Conservation (phyloP, 805 yeast genomes). For the Blastobotrys terrestris region DNA sequence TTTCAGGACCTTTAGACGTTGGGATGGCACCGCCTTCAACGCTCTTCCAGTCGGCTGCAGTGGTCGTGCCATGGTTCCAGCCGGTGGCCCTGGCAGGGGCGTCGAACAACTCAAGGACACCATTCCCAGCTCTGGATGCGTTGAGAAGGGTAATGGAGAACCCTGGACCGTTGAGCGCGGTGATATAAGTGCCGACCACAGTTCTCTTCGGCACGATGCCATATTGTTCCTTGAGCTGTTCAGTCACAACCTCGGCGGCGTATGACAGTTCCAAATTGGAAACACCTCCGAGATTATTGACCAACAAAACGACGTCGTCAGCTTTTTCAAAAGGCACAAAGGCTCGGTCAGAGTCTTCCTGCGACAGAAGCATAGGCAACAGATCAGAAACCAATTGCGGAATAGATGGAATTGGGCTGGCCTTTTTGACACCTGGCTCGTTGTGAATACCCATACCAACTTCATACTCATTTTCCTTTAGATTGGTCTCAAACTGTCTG, state of each 20-base stretch:
- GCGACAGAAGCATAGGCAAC: constrained; percentile 57
- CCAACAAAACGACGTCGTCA: constrained; percentile 61
- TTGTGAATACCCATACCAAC: constrained; percentile 95
- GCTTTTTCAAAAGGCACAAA: constrained; percentile 59
- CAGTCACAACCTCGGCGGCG: constrained; percentile 55
- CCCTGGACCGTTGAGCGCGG: constrained; percentile 90
- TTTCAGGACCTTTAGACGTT: constrained; percentile 22
- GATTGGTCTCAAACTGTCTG: constrained; percentile 47
- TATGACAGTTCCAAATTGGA: constrained; percentile 74
- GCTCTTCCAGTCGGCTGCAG: constrained; percentile 18
- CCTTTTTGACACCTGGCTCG: constrained; percentile 75
- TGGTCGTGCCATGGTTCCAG: constrained; percentile 52
- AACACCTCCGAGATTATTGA: constrained; percentile 88
- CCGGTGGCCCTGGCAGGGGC: constrained; percentile 74
- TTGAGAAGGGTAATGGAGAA: constrained; percentile 80
- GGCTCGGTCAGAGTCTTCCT: constrained; percentile 67
- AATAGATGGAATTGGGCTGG: constrained; percentile 64
- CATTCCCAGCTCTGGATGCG: constrained; percentile 45
- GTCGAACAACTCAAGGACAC: constrained; percentile 54
- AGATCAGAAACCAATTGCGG: constrained; percentile 50
- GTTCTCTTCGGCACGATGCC: constrained; percentile 59
- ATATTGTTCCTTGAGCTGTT: constrained; percentile 43
- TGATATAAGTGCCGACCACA: constrained; percentile 72
- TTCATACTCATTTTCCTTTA: constrained; percentile 65
- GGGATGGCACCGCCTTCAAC: constrained; percentile 16